These are phyloP conservation scores for Phialemoniopsis sp. DNA, from an alignment of 2,329 filamentous ascomycete genomes.

Conservation along the genomic window DNA sequence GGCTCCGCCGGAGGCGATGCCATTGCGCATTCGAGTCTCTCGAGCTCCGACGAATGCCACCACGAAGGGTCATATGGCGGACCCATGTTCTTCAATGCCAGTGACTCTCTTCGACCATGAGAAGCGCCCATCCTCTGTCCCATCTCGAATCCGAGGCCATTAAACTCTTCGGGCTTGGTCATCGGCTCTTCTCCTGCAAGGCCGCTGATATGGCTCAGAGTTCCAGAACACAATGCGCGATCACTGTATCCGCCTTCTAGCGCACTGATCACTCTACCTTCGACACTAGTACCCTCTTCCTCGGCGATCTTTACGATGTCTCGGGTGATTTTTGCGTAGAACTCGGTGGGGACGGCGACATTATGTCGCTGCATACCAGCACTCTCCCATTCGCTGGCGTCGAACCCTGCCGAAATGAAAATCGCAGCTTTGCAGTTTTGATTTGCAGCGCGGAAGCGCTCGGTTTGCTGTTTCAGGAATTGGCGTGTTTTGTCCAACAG, in stretches of 20 bases:
- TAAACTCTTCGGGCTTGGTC: constrained; percentile 28
- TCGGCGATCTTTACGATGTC: constrained; percentile 80
- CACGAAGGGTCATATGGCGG: constrained; percentile 62
- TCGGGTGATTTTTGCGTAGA: constrained; percentile 86
- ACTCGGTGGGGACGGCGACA: constrained; percentile 93
- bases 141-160: constrained; percentile 56
- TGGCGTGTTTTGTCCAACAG: constrained; percentile 76
- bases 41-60: constrained; percentile 66
- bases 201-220: constrained; percentile 85
- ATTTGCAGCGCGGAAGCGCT: constrained; percentile 54
- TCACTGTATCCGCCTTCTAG: constrained; percentile 96
- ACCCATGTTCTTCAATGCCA: constrained; percentile 20
- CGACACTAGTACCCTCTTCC: constrained; percentile 71
- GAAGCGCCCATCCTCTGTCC: constrained; percentile 42
- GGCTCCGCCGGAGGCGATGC: constrained; percentile 40
- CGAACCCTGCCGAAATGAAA: constrained; percentile 93
- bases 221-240: constrained; percentile 80
- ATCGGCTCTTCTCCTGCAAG: constrained; percentile 56
- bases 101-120: constrained; percentile 22
- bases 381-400: constrained; percentile 93
- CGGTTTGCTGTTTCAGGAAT: constrained; percentile 72
- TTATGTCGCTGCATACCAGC: constrained; percentile 92
- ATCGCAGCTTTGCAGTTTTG: constrained; percentile 76
- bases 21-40: constrained; percentile 62
- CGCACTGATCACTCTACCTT: constrained; percentile 87